Evolutionary conservation across 371 early-diverging fungal genomes (phyloP), one percentile per base, ranked within the genome.

Genomic region (Fennellomyces sp.): DNA sequence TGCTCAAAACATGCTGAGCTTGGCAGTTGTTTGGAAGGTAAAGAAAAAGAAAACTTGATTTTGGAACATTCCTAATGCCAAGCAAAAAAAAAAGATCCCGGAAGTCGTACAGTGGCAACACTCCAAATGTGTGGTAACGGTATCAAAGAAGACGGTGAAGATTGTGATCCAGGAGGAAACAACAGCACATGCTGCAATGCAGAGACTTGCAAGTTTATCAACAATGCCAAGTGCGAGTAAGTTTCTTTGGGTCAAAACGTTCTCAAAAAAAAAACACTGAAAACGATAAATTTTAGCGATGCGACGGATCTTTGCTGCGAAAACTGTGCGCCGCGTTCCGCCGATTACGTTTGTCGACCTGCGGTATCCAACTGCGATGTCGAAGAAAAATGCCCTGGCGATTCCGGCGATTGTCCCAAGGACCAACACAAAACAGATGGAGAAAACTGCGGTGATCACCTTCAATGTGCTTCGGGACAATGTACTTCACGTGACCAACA

Each of bases 41-140:
- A 49, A 21, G 2, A 36, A 15, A 51, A 19, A 35, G 13, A 28
- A 15, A 57, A 47, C 2, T 38, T 17, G 25, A 15, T 61, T 49
- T 49, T 2, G 25, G 26, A 49, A n/a, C n/a, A n/a, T n/a, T n/a
- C n/a, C n/a, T 21, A 3, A 27, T 61, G 33, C 26, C 25, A 31
- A 62, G 76, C 5, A 21, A 42, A 17, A 21, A n/a, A n/a, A 64
- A 56, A 75, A 83, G 86, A 77, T 80, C 88, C 86, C 58, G 86
- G 85, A 15, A 61, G 78, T 58, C 73, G 52, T 60, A 52, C 29
- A 65, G 72, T 38, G 58, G 88, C 48, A 76, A 75, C 55, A 11
- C 15, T 70, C 12, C 83, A 87, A 26, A 91, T 93, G 69, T 97
- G 98, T 68, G 98, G 98, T 13, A 97, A 98, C 70, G 97, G 97